Percentiles rank a stretch among this genome's conserved stretches.
phyloP scores from a whole-genome alignment of 345 rosid genomes.

The Brassica napus region Da-Ae NC_063446.1:71743001-71743500 shows the following conservation, averaged over 20 bases:
- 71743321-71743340: constrained; percentile 17
- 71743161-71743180: not conserved
- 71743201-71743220: constrained; percentile 16
- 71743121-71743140: no score
- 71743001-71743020: no score
- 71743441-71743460: not conserved
- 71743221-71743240: not conserved
- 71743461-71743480: constrained; percentile 3
- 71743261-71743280: not conserved
- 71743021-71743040: no score
- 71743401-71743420: not conserved
- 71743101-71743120: no score
- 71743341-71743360: constrained; percentile 27
- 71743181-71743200: not conserved
- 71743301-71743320: not conserved
- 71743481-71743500: constrained; percentile 82
- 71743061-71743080: no score
- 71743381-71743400: constrained; percentile 36
- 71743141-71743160: not conserved
- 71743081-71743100: no score
- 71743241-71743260: no score
- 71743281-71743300: not conserved
- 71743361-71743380: constrained; percentile 36
- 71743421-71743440: constrained; percentile 16
- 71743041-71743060: no score